phyloP scores from a whole-genome alignment of 345 rosid genomes.

The Xanthoceras sorbifolium region DNA sequence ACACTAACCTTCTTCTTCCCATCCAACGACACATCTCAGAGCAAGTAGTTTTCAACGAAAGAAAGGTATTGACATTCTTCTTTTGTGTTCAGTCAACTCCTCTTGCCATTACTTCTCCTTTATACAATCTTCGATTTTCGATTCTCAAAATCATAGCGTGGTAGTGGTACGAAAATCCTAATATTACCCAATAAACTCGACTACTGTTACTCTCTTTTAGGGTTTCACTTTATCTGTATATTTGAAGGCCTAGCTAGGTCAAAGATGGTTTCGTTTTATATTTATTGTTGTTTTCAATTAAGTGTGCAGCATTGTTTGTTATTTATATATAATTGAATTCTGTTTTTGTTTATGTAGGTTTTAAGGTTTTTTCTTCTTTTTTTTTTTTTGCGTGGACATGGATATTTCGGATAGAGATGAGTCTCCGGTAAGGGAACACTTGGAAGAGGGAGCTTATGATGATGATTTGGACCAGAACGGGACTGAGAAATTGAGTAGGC shows the following conservation, averaged over 20 bases:
- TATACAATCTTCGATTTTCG: too few relatives aligned
- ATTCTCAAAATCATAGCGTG: too few relatives aligned
- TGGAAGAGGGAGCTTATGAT: slow-evolving; percentile 24
- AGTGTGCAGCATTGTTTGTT: neutral
- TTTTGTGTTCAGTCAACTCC: too few relatives aligned
- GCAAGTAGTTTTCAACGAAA: too few relatives aligned
- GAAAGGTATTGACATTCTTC: too few relatives aligned
- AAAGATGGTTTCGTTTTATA: neutral
- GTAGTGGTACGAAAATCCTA: too few relatives aligned
- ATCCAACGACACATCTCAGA: too few relatives aligned
- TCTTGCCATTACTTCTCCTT: too few relatives aligned
- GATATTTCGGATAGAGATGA: slow-evolving; percentile 23
- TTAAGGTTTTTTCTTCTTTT: neutral
- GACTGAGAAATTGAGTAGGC: slow-evolving; percentile 19
- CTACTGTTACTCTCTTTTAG: too few relatives aligned
- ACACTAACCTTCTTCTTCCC: too few relatives aligned
- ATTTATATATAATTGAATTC: neutral
- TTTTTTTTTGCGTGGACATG: too few relatives aligned
- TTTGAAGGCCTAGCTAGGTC: neutral
- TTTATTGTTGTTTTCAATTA: slow-evolving; percentile 3
- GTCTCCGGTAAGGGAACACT: slow-evolving; percentile 30
- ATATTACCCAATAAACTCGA: too few relatives aligned
- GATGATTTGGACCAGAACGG: slow-evolving; percentile 36
- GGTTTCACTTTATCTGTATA: neutral
- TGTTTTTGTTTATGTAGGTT: neutral